Conservation (phyloP, 2,329 filamentous ascomycete genomes). For the Calonectria fujianensis region DNA sequence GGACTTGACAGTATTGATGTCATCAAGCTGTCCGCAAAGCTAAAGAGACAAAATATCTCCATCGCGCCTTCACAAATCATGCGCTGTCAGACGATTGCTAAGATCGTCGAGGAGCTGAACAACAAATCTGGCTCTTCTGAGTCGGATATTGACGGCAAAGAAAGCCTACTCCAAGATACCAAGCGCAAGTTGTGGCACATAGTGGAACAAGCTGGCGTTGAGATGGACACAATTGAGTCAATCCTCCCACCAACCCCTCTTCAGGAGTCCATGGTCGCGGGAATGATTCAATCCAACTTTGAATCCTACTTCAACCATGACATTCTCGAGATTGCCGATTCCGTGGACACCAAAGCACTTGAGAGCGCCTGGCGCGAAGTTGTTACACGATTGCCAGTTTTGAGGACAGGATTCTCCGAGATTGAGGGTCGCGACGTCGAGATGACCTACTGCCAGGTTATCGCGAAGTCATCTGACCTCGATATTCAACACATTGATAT, state of each 20-base stretch:
- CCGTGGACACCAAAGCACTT: constrained; percentile 74
- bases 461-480: constrained; percentile 57
- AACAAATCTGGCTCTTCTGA: background rate
- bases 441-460: constrained; percentile 70
- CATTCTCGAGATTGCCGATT: constrained; percentile 75
- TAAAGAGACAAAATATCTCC: constrained; percentile 76
- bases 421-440: constrained; percentile 76
- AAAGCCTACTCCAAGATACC: constrained; percentile 43
- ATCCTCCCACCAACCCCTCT: constrained; percentile 86
- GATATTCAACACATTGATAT: constrained; percentile 53
- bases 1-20: constrained; percentile 95
- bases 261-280: constrained; percentile 90
- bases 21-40: constrained; percentile 85
- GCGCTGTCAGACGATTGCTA: constrained; percentile 79
- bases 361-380: constrained; percentile 77
- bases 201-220: constrained; percentile 58
- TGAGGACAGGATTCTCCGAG: constrained; percentile 83
- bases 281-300: constrained; percentile 86
- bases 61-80: constrained; percentile 87
- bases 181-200: constrained; percentile 61
- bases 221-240: constrained; percentile 68
- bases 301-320: constrained; percentile 91
- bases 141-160: background rate
- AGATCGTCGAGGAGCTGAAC: constrained; percentile 65
- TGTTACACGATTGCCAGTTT: constrained; percentile 77